phyloP scores from a whole-genome alignment of 2,329 filamentous ascomycete species.

The Fusarium foetens region DNA sequence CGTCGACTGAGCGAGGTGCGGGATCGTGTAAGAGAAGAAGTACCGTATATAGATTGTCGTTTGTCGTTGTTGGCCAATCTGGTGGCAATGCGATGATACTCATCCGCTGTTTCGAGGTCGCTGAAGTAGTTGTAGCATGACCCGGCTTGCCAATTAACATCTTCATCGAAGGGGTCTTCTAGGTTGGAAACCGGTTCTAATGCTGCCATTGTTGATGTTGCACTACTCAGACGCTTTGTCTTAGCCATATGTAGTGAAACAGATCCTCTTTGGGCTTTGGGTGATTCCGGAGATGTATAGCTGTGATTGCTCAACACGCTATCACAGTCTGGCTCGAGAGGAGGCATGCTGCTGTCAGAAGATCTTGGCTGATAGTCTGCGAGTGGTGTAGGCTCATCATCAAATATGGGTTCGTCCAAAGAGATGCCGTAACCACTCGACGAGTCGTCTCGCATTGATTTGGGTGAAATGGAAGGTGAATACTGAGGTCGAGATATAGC shows the following conservation, averaged over 20 bases:
- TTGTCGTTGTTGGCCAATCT: constrained; percentile 46
- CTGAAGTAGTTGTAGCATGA: constrained; percentile 44
- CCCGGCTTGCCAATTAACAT: constrained; percentile 25
- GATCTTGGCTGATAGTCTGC: constrained; percentile 29
- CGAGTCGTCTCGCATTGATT: constrained; percentile 36
- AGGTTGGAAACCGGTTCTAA: constrained; percentile 16
- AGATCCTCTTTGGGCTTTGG: constrained; percentile 19
- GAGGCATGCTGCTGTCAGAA: constrained; percentile 37
- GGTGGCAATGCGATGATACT: constrained; percentile 51
- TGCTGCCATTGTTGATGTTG: constrained; percentile 1
- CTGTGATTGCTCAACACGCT: constrained; percentile 40
- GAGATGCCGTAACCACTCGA: constrained; percentile 40
- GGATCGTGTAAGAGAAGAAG: constrained; percentile 21
- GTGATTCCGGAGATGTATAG: constrained; percentile 34
- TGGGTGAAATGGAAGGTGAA: constrained; percentile 34
- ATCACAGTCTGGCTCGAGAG: constrained; percentile 42
- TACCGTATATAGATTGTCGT: constrained; percentile 31
- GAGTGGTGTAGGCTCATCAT: constrained; percentile 31
- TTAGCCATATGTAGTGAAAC: constrained; percentile 28
- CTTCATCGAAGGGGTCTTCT: constrained; percentile 26
- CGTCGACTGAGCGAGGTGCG: constrained; percentile 37
- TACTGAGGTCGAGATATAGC: constrained; percentile 11
- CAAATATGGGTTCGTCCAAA: constrained; percentile 36
- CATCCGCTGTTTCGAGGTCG: constrained; percentile 47
- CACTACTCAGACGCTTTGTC: constrained; percentile 27